Evolutionary conservation across 208 protist genomes (phyloP), one percentile per base, ranked within the genome.

Genomic region (Acanthamoeba sp.): DNA sequence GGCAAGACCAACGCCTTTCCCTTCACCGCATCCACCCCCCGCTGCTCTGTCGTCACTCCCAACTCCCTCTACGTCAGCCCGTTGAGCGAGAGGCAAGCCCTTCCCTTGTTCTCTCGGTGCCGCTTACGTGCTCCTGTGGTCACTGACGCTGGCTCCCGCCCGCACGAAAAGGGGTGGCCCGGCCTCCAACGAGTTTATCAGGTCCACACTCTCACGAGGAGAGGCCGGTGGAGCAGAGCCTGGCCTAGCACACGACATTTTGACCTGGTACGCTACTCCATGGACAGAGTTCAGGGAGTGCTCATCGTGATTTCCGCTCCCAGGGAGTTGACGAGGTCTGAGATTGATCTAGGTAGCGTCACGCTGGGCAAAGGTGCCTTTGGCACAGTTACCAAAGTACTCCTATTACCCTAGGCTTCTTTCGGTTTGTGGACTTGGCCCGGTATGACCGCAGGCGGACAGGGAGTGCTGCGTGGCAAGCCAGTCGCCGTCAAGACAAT

Each of bases 401-500:
- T 10, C 40, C 7, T 22, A 36, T 69, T 18, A 69, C 10, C 29
- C n/a, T n/a, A n/a, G n/a, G n/a, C n/a, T n/a, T n/a, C 42, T 48
- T 48, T 48, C 42, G 42, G 42, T 73, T 24, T 24, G 64, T 16
- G 9, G 9, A 22, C 62, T 69, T 69, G 62, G 5, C 22, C 5
- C 18, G 5, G 45, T 50, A 12, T 50, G 45, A 12, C 45, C 45
- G 45, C 45, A 50, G 4, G 45, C 45, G 12, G 50, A 5, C 50
- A 91, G 85, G 85, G 85, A 1, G 55, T 76, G 2, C 29, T 91
- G 24, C 85, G 85, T 0, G 85, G 85, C 16, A 91, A 73, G 36
- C 50, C 52, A 18, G 85, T 91, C 29, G 85, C 85, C 24, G 85
- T 91, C 29, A 91, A 91, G 76, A 36, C 22, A 2, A 9, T 85